Percentiles rank a stretch among this genome's conserved stretches.
Conservation (phyloP, 768 basidiomycete species). For the Infundibulicybe gibba region DNA sequence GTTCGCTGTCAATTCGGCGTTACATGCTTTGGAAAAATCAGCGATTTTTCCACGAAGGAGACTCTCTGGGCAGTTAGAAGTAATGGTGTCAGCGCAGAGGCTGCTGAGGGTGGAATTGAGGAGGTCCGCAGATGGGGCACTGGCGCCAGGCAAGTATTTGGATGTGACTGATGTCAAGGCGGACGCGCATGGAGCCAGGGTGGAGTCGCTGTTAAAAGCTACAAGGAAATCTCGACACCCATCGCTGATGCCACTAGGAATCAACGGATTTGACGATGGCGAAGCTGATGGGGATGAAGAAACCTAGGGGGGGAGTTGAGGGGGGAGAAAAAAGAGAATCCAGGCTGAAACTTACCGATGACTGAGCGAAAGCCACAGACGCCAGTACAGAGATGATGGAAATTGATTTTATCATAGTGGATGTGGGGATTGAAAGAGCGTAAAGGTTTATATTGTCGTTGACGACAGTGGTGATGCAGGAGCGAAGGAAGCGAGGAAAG, state of each 20-base stretch:
- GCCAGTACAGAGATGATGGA: conserved; percentile 48
- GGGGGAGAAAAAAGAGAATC: not conserved
- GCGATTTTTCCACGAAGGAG: conserved; percentile 60
- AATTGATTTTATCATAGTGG: conserved; percentile 48
- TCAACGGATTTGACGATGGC: conserved; percentile 41
- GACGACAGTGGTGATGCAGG: conserved; percentile 21
- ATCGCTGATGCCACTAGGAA: conserved; percentile 63
- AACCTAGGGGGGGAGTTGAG: not conserved
- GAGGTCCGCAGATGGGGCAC: conserved; percentile 34
- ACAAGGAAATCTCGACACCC: conserved; percentile 57
- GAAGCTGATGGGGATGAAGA: conserved; percentile 16
- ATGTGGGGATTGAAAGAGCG: conserved; percentile 36
- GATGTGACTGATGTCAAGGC: conserved; percentile 59
- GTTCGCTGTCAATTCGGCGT: conserved; percentile 58
- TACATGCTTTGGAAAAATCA: conserved; percentile 70
- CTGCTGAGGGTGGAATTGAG: conserved; percentile 48
- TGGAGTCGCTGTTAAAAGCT: conserved; percentile 56
- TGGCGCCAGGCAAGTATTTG: conserved; percentile 47
- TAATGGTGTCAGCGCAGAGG: conserved; percentile 50
- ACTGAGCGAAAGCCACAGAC: conserved; percentile 49
- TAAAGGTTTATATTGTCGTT: conserved; percentile 41
- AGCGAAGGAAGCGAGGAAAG: conserved; percentile 14
- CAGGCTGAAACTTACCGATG: conserved; percentile 27
- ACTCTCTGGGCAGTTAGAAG: conserved; percentile 50
- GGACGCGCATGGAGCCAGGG: conserved; percentile 56